Evolutionary conservation across 129 eudicot genomes (phyloP).

Genomic region (Flaveria ramosissima): DNA sequence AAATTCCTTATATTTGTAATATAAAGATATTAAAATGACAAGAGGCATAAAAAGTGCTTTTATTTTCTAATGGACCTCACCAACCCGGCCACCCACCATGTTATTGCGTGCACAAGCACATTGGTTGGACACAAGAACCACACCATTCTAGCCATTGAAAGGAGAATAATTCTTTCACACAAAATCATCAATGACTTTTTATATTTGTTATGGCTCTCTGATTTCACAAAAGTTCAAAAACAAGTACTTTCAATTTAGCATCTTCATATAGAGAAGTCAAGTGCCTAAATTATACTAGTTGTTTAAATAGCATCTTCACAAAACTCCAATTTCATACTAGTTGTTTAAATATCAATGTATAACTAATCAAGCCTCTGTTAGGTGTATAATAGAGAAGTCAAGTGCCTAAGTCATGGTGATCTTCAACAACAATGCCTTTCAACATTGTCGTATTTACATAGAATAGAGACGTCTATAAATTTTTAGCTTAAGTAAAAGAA

Average conservation of each 20-base stretch:
- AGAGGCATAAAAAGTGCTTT: slow-evolving; percentile 19
- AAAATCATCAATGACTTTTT: not conserved
- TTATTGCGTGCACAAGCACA: slow-evolving; percentile 32
- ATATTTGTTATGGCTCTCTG: not conserved
- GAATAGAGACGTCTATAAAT: not conserved
- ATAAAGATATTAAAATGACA: not conserved
- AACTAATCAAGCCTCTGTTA: too few relatives aligned
- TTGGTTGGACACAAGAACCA: slow-evolving; percentile 30
- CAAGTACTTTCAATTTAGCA: too few relatives aligned
- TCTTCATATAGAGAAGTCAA: too few relatives aligned
- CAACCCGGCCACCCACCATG: slow-evolving; percentile 32
- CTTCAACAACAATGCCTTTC: too few relatives aligned
- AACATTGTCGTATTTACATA: not conserved
- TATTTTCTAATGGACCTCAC: slow-evolving; percentile 27
- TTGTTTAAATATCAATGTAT: too few relatives aligned
- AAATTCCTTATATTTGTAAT: too few relatives aligned
- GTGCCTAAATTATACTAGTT: too few relatives aligned
- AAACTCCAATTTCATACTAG: too few relatives aligned
- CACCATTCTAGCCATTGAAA: slow-evolving; percentile 30
- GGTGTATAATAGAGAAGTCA: too few relatives aligned
- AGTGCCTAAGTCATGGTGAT: too few relatives aligned
- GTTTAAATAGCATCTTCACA: too few relatives aligned
- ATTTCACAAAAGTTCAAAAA: not conserved
- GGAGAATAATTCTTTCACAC: slow-evolving; percentile 7
- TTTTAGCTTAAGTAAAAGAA: not conserved